A percentile compares a stretch with the other conserved stretches of the same genome.
Evolutionary conservation across 2,329 filamentous ascomycete genomes (phyloP).

Genomic region (Pseudopyrenochaeta lycopersici): DNA sequence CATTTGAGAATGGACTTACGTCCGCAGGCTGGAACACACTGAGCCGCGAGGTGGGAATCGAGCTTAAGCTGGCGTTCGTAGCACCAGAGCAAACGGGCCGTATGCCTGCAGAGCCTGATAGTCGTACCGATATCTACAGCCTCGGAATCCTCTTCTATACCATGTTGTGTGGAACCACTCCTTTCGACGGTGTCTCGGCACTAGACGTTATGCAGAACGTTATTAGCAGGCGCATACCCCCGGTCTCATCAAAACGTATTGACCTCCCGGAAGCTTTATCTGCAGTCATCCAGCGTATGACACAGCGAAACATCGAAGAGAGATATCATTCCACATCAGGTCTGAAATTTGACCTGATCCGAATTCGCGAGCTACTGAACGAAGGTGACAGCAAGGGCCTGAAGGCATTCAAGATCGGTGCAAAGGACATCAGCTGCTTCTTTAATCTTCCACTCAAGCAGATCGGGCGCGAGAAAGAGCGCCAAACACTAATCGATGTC

Average conservation of each 20-base stretch:
- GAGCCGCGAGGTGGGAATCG: conserved; percentile 83
- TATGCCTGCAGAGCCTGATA: conserved; percentile 88
- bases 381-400: conserved; percentile 78
- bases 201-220: conserved; percentile 93
- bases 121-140: conserved; percentile 90
- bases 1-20: conserved; percentile 87
- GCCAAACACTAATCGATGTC: conserved; percentile 70
- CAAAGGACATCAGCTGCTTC: conserved; percentile 90
- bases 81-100: conserved; percentile 94
- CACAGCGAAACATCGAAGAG: conserved; percentile 84
- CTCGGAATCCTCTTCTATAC: conserved; percentile 90
- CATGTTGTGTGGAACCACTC: conserved; percentile 72
- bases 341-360: conserved; percentile 79
- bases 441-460: conserved; percentile 85
- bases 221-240: conserved; percentile 78
- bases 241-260: conserved; percentile 77
- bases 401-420: conserved; percentile 77
- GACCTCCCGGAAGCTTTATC: conserved; percentile 87
- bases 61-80: conserved; percentile 89
- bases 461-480: conserved; percentile 80
- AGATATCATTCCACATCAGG: conserved; percentile 91
- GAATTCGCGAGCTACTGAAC: conserved; percentile 76
- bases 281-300: conserved; percentile 89
- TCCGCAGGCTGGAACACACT: conserved; percentile 87
- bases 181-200: conserved; percentile 81